Conservation (phyloP, 345 rosid genomes). For the Atalantia buxifolia region DNA sequence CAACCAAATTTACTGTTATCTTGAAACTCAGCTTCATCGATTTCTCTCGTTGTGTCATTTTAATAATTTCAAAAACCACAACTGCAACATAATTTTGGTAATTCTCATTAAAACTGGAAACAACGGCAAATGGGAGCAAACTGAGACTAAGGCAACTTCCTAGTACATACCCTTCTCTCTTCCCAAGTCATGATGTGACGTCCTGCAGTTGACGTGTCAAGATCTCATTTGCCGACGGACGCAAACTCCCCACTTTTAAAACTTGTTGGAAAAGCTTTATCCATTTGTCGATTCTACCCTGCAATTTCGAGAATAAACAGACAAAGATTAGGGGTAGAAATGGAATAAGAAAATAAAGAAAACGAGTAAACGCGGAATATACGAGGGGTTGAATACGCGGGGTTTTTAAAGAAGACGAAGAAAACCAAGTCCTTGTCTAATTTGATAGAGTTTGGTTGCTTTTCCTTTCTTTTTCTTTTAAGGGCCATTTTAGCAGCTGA, state of each 20-base stretch:
- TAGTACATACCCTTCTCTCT: neutral
- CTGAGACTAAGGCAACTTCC: neutral
- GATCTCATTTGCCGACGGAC: neutral
- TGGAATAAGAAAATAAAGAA: neutral
- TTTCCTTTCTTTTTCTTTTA: neutral
- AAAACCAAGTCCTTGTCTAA: neutral
- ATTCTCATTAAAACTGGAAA: neutral
- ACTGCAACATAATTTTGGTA: neutral
- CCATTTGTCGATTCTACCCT: neutral
- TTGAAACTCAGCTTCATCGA: no score
- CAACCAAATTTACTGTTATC: no score
- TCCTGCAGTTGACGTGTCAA: neutral
- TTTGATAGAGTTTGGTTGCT: neutral
- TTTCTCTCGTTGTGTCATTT: no score
- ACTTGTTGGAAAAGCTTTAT: neutral
- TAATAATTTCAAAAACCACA: neutral
- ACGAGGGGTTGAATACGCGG: neutral
- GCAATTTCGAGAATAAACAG: neutral
- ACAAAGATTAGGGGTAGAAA: neutral
- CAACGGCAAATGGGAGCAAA: neutral
- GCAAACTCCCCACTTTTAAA: neutral
- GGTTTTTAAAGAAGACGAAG: no score
- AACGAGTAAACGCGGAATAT: slow-evolving; percentile 6
- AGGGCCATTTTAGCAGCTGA: neutral
- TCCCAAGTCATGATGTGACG: neutral